phyloP scores from a whole-genome alignment of 179 eudicot species.

The Silene vulgaris region DNA sequence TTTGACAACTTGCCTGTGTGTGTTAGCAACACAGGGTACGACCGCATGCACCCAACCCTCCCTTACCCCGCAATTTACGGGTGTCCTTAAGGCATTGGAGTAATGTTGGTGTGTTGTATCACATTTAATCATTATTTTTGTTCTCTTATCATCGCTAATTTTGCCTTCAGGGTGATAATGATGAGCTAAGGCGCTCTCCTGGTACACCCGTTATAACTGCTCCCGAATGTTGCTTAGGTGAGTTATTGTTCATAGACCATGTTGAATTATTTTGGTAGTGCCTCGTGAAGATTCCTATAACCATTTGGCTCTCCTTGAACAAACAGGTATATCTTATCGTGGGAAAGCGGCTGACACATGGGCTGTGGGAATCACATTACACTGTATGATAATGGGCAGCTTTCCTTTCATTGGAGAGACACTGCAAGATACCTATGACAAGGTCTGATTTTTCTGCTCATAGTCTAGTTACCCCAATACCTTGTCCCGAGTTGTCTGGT shows the following conservation, averaged over 20 bases:
- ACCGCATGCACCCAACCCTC: too few relatives aligned
- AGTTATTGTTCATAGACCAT: constrained; percentile 12
- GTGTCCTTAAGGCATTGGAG: background rate
- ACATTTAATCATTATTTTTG: background rate
- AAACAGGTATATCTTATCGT: constrained; percentile 61
- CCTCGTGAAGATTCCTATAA: background rate
- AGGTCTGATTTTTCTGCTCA: constrained; percentile 39
- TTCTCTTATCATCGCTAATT: constrained; percentile 8
- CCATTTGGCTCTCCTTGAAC: constrained; percentile 13
- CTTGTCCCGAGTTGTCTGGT: background rate
- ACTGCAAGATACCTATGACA: constrained; percentile 84
- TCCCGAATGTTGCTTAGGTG: constrained; percentile 93
- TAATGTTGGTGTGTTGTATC: background rate
- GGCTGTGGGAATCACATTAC: constrained; percentile 89
- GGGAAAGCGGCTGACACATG: constrained; percentile 93
- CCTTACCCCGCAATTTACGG: too few relatives aligned
- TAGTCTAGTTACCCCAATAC: constrained; percentile 11
- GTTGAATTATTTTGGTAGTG: background rate
- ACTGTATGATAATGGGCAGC: constrained; percentile 65
- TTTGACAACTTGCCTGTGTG: too few relatives aligned
- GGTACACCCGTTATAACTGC: constrained; percentile 98
- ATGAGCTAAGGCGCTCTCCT: constrained; percentile 91
- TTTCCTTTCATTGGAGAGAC: constrained; percentile 90
- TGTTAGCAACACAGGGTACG: too few relatives aligned
- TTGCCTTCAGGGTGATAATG: constrained; percentile 65